Evolutionary conservation across 2,329 filamentous ascomycete genomes (phyloP).

Genomic region (Neofusicoccum kwambonambiense): DNA sequence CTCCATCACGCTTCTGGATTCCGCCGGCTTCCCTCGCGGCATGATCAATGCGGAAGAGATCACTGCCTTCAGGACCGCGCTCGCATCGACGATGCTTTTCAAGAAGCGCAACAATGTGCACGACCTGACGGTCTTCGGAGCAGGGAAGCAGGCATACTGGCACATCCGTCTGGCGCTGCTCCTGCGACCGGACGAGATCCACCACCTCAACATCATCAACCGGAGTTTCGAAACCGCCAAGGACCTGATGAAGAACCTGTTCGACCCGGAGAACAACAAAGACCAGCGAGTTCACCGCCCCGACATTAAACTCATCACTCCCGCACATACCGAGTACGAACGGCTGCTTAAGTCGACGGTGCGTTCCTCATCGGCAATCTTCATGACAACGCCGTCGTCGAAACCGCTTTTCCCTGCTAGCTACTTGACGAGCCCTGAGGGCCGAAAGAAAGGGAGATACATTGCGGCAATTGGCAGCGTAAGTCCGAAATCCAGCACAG

Average conservation of each 20-base stretch:
- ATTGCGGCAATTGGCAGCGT: constrained; percentile 68
- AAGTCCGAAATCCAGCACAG: not conserved
- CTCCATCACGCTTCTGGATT: constrained; percentile 60
- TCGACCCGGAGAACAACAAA: constrained; percentile 43
- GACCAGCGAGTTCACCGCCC: constrained; percentile 24
- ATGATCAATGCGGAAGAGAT: constrained; percentile 67
- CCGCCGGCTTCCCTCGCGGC: constrained; percentile 57
- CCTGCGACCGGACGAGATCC: constrained; percentile 66
- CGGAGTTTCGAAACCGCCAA: constrained; percentile 63
- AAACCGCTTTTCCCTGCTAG: constrained; percentile 71
- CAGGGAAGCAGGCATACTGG: constrained; percentile 91
- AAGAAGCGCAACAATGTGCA: constrained; percentile 66
- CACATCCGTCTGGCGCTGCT: constrained; percentile 82
- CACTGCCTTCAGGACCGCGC: constrained; percentile 67
- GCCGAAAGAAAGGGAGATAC: constrained; percentile 67
- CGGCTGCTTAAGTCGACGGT: constrained; percentile 71
- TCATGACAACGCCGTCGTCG: constrained; percentile 80
- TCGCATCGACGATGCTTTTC: constrained; percentile 63
- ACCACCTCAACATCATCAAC: constrained; percentile 80
- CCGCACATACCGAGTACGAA: constrained; percentile 66
- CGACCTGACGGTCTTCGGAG: constrained; percentile 80
- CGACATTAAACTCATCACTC: constrained; percentile 70
- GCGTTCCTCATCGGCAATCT: constrained; percentile 73
- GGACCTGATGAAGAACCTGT: constrained; percentile 54
- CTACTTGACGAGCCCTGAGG: constrained; percentile 71